Conservation (phyloP, 495 filamentous ascomycete genomes). For the Aspergillus cristatus region DNA sequence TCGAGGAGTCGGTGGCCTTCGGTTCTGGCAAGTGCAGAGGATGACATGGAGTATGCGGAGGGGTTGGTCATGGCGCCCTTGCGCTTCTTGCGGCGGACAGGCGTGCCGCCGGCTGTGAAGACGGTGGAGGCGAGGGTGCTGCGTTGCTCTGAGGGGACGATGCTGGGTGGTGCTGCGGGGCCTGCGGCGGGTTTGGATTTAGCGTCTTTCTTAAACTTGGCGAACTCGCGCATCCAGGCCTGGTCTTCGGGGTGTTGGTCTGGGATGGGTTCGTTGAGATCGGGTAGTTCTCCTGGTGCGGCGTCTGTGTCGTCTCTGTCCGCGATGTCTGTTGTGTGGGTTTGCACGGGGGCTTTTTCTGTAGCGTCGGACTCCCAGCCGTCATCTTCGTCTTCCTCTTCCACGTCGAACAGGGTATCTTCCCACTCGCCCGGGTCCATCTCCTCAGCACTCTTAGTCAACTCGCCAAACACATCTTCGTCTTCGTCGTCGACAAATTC, state of each 20-base stretch:
- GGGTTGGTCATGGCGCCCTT: slow-evolving; percentile 85
- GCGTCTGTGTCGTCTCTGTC: slow-evolving; percentile 31
- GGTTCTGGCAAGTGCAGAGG: slow-evolving; percentile 77
- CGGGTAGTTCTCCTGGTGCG: slow-evolving; percentile 34
- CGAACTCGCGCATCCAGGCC: slow-evolving; percentile 83
- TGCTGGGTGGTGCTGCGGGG: slow-evolving; percentile 27
- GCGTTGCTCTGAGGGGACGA: slow-evolving; percentile 40
- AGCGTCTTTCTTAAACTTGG: slow-evolving; percentile 71
- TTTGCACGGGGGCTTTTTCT: slow-evolving; percentile 52
- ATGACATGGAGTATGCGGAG: slow-evolving; percentile 94
- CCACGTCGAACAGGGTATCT: slow-evolving; percentile 44
- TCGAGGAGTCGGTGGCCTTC: slow-evolving; percentile 84
- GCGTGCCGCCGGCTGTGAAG: slow-evolving; percentile 61
- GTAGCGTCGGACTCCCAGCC: slow-evolving; percentile 96
- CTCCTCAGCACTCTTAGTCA: slow-evolving; percentile 66
- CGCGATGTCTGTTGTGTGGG: slow-evolving; percentile 32
- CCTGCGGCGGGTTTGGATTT: slow-evolving; percentile 42
- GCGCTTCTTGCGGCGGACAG: slow-evolving; percentile 74
- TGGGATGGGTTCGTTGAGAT: slow-evolving; percentile 30
- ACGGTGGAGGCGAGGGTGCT: slow-evolving; percentile 60
- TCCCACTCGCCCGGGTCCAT: slow-evolving; percentile 62
- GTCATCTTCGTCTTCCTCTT: slow-evolving; percentile 58
- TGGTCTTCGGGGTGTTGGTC: slow-evolving; percentile 45
- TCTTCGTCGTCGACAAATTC: slow-evolving; percentile 85
- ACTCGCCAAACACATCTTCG: slow-evolving; percentile 69